phyloP scores from a whole-genome alignment of 208 protist genomes.

The Trypanosoma brucei region DNA sequence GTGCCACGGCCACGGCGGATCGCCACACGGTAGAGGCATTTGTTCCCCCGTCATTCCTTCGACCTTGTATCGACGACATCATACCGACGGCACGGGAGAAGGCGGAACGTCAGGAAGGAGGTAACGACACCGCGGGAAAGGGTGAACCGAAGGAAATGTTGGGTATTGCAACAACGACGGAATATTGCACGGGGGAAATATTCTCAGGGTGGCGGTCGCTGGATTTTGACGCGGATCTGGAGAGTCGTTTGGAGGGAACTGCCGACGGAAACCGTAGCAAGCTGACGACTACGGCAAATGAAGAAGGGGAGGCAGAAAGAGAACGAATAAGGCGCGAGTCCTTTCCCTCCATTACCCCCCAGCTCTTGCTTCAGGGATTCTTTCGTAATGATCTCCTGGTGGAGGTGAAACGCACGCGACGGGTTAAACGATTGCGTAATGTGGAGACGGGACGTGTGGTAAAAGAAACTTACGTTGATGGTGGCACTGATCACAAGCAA shows the following conservation, averaged over 20 bases:
- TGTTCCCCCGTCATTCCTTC: constrained; percentile 41
- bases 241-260: not conserved
- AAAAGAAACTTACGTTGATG: constrained; percentile 27
- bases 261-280: not conserved
- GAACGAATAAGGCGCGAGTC: constrained; percentile 36
- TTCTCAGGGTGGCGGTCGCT: constrained; percentile 27
- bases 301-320: constrained; percentile 7
- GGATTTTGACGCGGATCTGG: constrained; percentile 21
- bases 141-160: not conserved
- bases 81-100: not conserved
- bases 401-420: constrained; percentile 36
- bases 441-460: constrained; percentile 43
- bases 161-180: constrained; percentile 20
- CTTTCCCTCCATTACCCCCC: constrained; percentile 69
- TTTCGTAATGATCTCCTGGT: constrained; percentile 76
- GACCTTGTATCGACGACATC: constrained; percentile 31
- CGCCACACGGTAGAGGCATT: constrained; percentile 42
- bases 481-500: not conserved
- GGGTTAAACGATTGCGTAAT: constrained; percentile 47
- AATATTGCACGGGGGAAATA: constrained; percentile 19
- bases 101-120: not conserved
- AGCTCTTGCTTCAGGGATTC: constrained; percentile 62
- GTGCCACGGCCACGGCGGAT: constrained; percentile 1
- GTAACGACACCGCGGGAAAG: not conserved
- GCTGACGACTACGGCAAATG: not conserved